Conservation (phyloP, 2,329 filamentous ascomycete genomes). For the Exophiala sp. region DNA sequence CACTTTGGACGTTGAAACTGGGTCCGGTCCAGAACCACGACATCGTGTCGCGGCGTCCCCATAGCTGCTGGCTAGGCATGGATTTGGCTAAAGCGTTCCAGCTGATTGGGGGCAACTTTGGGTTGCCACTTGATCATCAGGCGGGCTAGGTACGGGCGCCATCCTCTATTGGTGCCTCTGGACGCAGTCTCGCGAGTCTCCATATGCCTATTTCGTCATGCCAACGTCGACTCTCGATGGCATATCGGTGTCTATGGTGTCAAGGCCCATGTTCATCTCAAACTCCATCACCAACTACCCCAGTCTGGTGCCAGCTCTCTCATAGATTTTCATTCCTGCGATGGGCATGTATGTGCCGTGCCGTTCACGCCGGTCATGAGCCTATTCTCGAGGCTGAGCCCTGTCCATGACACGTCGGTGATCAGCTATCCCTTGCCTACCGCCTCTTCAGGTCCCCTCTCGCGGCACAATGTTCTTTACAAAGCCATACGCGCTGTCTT, state of each 20-base stretch:
- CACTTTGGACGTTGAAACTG: neutral
- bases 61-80: neutral
- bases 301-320: no score
- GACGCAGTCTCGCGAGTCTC: neutral
- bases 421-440: conserved; percentile 10
- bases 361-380: neutral
- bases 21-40: neutral
- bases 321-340: neutral
- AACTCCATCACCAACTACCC: conserved; percentile 1
- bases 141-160: no score
- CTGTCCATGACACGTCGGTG: conserved; percentile 1
- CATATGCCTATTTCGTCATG: conserved; percentile 19
- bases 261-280: conserved; percentile 12
- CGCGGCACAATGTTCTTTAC: neutral
- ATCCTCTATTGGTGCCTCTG: conserved; percentile 5
- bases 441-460: neutral
- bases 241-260: conserved; percentile 6
- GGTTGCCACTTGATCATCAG: neutral
- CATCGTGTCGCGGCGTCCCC: no score
- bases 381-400: neutral
- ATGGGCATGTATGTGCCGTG: neutral
- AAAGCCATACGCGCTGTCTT: neutral
- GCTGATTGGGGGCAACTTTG: neutral
- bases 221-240: neutral
- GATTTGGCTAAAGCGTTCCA: neutral